Percentiles rank a stretch among this genome's conserved stretches.
Evolutionary conservation across 1,284 basidiomycete genomes (phyloP).

Genomic region (Sanghuangporus sanghuang): DNA sequence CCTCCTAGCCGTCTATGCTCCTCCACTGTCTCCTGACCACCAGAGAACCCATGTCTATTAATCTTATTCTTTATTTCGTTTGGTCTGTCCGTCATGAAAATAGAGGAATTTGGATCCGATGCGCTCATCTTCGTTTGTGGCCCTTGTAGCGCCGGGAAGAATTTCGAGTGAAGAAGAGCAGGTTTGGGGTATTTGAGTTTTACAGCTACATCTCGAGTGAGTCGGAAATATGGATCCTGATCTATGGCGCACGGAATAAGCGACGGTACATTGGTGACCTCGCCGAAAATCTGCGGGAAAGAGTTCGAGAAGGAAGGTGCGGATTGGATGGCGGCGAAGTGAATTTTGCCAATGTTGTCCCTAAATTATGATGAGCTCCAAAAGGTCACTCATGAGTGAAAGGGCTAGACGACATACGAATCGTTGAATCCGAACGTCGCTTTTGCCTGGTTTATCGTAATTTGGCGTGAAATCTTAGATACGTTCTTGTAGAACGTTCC

Average conservation of each 20-base stretch:
- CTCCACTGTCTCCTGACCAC: constrained; percentile 89
- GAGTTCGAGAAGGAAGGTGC: constrained; percentile 97
- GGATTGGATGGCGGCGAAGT: constrained; percentile 97
- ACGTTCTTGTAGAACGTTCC: constrained; percentile 95
- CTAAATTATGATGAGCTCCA: constrained; percentile 34
- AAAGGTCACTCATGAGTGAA: neutral
- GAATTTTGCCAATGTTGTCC: constrained; percentile 97
- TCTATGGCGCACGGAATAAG: constrained; percentile 99
- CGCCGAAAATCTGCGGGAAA: constrained; percentile 97
- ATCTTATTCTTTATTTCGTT: constrained; percentile 98
- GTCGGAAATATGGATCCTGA: constrained; percentile 95
- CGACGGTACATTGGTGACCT: constrained; percentile 79
- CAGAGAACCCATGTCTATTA: constrained; percentile 89
- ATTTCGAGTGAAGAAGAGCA: constrained; percentile 88
- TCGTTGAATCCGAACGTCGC: constrained; percentile 96
- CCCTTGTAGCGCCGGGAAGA: constrained; percentile 98
- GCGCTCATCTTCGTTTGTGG: constrained; percentile 99
- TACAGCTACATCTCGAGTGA: constrained; percentile 92
- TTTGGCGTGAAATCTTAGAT: constrained; percentile 87
- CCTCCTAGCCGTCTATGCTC: constrained; percentile 89
- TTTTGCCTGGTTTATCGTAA: constrained; percentile 92
- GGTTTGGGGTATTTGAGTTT: constrained; percentile 97
- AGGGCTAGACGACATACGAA: constrained; percentile 54
- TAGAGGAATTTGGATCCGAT: constrained; percentile 84
- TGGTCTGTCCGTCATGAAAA: constrained; percentile 93